Percentiles rank a stretch among this genome's conserved stretches.
Conservation (phyloP, 345 rosid genomes). For the Ceriops tagal region DNA sequence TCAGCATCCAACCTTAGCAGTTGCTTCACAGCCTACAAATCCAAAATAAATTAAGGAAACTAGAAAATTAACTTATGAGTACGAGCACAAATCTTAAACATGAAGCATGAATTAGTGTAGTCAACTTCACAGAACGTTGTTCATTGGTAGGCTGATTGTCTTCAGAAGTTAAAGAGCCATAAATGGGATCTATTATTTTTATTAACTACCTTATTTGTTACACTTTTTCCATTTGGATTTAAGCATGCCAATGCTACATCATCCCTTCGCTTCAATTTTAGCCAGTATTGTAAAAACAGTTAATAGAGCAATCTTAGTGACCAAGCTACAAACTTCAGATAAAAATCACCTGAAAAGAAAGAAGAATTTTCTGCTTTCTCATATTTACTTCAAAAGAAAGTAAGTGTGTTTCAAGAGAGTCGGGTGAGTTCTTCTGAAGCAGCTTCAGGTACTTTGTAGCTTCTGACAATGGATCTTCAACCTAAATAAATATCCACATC, state of each 20-base stretch:
- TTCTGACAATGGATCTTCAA: slow-evolving; percentile 84
- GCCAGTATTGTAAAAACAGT: neutral
- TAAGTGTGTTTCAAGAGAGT: slow-evolving; percentile 84
- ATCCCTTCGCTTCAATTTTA: neutral
- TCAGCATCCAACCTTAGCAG: slow-evolving; percentile 79
- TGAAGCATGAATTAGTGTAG: neutral
- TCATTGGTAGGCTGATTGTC: neutral
- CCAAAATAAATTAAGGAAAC: neutral
- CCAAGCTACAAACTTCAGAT: neutral
- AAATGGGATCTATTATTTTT: neutral
- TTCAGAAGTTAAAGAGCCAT: neutral
- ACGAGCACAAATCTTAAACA: neutral
- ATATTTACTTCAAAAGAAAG: slow-evolving; percentile 95
- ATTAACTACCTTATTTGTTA: slow-evolving; percentile 3
- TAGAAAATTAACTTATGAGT: neutral
- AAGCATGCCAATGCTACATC: neutral
- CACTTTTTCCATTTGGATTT: neutral
- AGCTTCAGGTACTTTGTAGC: slow-evolving; percentile 90
- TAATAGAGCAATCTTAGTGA: neutral
- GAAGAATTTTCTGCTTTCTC: slow-evolving; percentile 85
- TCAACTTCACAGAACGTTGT: neutral
- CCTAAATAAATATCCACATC: slow-evolving; percentile 38
- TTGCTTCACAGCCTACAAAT: slow-evolving; percentile 77
- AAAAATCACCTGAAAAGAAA: slow-evolving; percentile 78
- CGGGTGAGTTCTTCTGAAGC: slow-evolving; percentile 82